Percentiles rank a stretch among this genome's conserved stretches.
Evolutionary conservation across 495 filamentous ascomycete species (phyloP).

Genomic region (Penicillium argentinense): DNA sequence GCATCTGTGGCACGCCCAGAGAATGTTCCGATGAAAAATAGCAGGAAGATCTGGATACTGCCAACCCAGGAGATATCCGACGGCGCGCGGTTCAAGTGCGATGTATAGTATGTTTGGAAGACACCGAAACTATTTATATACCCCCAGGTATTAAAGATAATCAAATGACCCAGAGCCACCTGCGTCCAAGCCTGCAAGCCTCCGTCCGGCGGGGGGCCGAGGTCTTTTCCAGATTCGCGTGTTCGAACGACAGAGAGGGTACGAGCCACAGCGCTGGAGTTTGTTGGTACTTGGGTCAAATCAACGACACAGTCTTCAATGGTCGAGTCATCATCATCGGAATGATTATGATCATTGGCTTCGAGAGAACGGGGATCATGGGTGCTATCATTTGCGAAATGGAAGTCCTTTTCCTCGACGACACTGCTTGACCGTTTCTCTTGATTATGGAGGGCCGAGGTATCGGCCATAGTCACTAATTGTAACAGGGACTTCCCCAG

Average conservation of each 20-base stretch:
- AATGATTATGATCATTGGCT: constrained; percentile 5
- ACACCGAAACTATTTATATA: constrained; percentile 76
- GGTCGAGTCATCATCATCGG: constrained; percentile 25
- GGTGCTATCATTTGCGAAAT: not conserved
- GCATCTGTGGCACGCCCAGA: constrained; percentile 68
- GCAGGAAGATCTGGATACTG: constrained; percentile 68
- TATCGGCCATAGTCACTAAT: not conserved
- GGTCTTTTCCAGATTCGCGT: constrained; percentile 48
- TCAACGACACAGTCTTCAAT: constrained; percentile 5
- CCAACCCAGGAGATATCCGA: constrained; percentile 78
- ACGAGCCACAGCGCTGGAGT: constrained; percentile 28
- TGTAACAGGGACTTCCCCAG: no score
- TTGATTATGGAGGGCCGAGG: not conserved
- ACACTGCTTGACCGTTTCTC: constrained; percentile 5
- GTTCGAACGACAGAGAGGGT: constrained; percentile 45
- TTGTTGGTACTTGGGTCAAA: constrained; percentile 27
- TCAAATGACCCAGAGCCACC: constrained; percentile 62
- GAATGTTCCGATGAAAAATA: constrained; percentile 70
- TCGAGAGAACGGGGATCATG: constrained; percentile 4
- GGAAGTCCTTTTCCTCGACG: constrained; percentile 11
- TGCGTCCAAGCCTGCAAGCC: constrained; percentile 67
- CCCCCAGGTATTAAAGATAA: constrained; percentile 75
- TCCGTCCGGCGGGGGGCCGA: constrained; percentile 52
- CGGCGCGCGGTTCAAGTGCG: constrained; percentile 46
- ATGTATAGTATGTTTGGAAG: constrained; percentile 76